These are phyloP conservation scores for Lumnitzera littorea DNA, from an alignment of 345 rosid genomes.

Conservation along the genomic window DNA sequence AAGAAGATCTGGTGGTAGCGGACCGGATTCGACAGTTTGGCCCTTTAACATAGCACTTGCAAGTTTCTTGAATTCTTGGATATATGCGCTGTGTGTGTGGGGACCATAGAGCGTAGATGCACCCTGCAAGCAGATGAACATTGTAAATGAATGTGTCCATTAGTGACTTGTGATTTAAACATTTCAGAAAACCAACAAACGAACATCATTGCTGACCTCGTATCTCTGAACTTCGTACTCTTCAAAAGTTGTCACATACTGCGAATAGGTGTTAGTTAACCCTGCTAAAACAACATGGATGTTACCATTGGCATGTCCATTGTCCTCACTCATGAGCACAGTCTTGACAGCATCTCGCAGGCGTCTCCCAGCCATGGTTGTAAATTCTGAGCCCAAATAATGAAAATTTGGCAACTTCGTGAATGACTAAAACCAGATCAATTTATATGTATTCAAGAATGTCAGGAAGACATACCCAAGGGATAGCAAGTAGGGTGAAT, in stretches of 20 bases:
- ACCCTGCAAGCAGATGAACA: conserved; percentile 46
- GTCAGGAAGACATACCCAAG: too few relatives aligned
- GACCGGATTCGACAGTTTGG: conserved; percentile 50
- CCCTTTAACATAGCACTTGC: conserved; percentile 51
- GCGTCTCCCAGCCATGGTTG: conserved; percentile 99
- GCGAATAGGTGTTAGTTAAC: conserved; percentile 87
- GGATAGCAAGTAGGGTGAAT: too few relatives aligned
- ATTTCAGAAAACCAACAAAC: too few relatives aligned
- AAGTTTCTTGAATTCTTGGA: conserved; percentile 87
- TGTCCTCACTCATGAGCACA: conserved; percentile 45
- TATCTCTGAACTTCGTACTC: conserved; percentile 94
- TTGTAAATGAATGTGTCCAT: neutral
- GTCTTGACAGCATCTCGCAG: conserved; percentile 89
- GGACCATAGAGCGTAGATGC: conserved; percentile 92
- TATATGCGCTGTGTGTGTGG: conserved; percentile 80
- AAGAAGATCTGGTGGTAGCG: conserved; percentile 77
- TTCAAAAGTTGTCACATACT: conserved; percentile 87
- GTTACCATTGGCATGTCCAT: conserved; percentile 29
- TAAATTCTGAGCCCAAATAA: conserved; percentile 50
- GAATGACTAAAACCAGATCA: neutral
- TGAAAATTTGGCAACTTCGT: neutral
- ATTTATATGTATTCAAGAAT: too few relatives aligned
- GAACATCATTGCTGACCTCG: conserved; percentile 43
- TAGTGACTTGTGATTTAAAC: neutral
- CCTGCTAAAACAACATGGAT: conserved; percentile 90